Evolutionary conservation across 768 basidiomycete species (phyloP).

Genomic region (Rhodosporidiobolus sp.): DNA sequence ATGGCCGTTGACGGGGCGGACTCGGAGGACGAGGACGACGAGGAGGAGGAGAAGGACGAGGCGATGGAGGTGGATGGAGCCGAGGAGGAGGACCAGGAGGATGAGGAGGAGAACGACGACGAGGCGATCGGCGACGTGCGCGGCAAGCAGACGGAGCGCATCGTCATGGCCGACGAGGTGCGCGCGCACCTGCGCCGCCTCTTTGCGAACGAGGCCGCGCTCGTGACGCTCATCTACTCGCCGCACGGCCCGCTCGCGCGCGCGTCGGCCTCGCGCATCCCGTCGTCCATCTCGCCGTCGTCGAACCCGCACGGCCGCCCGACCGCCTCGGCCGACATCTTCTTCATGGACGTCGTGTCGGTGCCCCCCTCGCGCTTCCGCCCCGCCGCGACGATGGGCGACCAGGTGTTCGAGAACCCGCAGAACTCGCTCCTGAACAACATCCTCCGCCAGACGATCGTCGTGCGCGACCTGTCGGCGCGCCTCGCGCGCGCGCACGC

Average conservation of each 20-base stretch:
- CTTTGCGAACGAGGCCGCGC: constrained; percentile 74
- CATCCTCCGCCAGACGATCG: constrained; percentile 75
- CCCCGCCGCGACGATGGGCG: constrained; percentile 85
- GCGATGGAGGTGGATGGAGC: constrained; percentile 51
- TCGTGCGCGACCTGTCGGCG: constrained; percentile 70
- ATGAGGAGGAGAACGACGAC: constrained; percentile 46
- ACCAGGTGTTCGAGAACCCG: constrained; percentile 88
- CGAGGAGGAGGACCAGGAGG: constrained; percentile 57
- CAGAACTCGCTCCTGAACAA: constrained; percentile 86
- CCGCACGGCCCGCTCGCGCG: constrained; percentile 68
- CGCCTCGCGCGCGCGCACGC: constrained; percentile 62
- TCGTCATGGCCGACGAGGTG: constrained; percentile 85
- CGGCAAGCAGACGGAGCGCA: constrained; percentile 60
- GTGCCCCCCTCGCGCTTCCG: constrained; percentile 94
- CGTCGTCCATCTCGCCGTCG: not conserved
- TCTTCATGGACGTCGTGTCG: constrained; percentile 88
- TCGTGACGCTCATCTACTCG: constrained; percentile 84
- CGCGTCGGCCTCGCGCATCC: constrained; percentile 13
- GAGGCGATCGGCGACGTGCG: constrained; percentile 70
- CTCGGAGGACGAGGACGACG: constrained; percentile 54
- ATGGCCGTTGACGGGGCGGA: constrained; percentile 47
- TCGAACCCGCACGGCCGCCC: not conserved
- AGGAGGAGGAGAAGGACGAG: constrained; percentile 55
- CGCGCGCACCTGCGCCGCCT: constrained; percentile 86
- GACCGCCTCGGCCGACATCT: constrained; percentile 80